Evolutionary conservation across 2,329 filamentous ascomycete genomes (phyloP).

Genomic region (Didymella pomorum): DNA sequence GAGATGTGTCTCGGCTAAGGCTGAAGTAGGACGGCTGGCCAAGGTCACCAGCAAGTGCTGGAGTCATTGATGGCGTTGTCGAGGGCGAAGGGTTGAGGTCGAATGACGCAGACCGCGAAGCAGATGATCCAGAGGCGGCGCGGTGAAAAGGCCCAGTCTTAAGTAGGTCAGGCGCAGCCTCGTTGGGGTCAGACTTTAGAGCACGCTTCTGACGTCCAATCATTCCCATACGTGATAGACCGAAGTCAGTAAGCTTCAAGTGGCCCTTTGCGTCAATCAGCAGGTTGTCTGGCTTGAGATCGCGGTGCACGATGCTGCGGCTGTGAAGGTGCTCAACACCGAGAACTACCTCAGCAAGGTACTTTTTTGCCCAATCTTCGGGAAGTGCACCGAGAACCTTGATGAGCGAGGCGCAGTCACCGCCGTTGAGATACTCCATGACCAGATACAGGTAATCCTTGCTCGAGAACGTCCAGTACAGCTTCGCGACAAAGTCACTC

Average conservation of each 20-base stretch:
- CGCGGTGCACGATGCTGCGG: slow-evolving; percentile 93
- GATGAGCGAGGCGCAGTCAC: slow-evolving; percentile 94
- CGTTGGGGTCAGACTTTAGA: slow-evolving; percentile 70
- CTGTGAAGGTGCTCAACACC: slow-evolving; percentile 95
- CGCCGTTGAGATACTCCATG: slow-evolving; percentile 98
- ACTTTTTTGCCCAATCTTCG: slow-evolving; percentile 98
- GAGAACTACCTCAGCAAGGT: slow-evolving; percentile 94
- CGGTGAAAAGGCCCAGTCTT: slow-evolving; percentile 92
- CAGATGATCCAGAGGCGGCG: slow-evolving; percentile 83
- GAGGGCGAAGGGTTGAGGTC: slow-evolving; percentile 85
- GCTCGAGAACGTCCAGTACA: slow-evolving; percentile 99
- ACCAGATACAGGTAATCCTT: slow-evolving; percentile 98
- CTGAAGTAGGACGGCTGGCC: slow-evolving; percentile 94
- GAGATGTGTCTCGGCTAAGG: slow-evolving; percentile 66
- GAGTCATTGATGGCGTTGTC: slow-evolving; percentile 86
- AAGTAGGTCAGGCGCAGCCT: slow-evolving; percentile 89
- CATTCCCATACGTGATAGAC: slow-evolving; percentile 94
- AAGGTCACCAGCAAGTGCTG: slow-evolving; percentile 72
- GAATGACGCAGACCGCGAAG: slow-evolving; percentile 81
- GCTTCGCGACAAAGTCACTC: slow-evolving; percentile 97
- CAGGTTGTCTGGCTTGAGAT: slow-evolving; percentile 95
- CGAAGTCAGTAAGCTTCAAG: slow-evolving; percentile 96
- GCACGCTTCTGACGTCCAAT: slow-evolving; percentile 96
- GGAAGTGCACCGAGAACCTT: slow-evolving; percentile 91
- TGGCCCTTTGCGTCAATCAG: slow-evolving; percentile 97